Evolutionary conservation across 2,329 filamentous ascomycete genomes (phyloP), one percentile per base, ranked within the genome.

Genomic region (Fonsecaea monophora): DNA sequence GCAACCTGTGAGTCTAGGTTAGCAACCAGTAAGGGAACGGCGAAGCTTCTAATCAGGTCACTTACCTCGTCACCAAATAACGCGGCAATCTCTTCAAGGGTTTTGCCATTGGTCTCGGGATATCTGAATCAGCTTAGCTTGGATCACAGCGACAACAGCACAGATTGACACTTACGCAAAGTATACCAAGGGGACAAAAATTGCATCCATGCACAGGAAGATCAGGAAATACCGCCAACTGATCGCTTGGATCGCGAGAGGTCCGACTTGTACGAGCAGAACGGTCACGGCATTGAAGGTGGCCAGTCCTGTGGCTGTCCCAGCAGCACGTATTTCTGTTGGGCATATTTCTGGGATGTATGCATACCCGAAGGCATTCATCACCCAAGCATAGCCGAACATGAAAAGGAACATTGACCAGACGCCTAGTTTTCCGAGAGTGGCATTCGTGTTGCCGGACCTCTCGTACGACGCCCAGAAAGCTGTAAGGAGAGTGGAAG

Each of bases 141-240:
- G 25, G 25, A 25, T 2, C 25, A 25, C 1, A 25, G 25, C 25
- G 25, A 25, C 25, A 25, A 25, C 25, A 25, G 25, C 25, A 25
- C 25, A 25, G 25, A 25, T 25, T 25, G 25, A 25, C 25, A 25
- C 25, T 25, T 25, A 25, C 25, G 25, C 25, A 25, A 25, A 25
- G 72, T 83, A 86, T 0, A 82, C 83, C 21, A 85, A 68, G 1
- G 79, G 73, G 0, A 85, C 70, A 75, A 85, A 87, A 74, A 86
- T 80, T 0, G 76, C n/a, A 1, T 82, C 81, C 69, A 84, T 86
- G 4, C 72, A 81, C 1, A 86, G 83, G 67, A 87, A 87, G 13
- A 87, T 84, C 66, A 86, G 86, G 73, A 87, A 87, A 73, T 86
- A 87, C 67, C 86, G 86, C 70, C 86, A 81, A 13, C 78, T 72